phyloP scores from a whole-genome alignment of 2,329 filamentous ascomycete species.

The Thielaviopsis punctulata region DNA sequence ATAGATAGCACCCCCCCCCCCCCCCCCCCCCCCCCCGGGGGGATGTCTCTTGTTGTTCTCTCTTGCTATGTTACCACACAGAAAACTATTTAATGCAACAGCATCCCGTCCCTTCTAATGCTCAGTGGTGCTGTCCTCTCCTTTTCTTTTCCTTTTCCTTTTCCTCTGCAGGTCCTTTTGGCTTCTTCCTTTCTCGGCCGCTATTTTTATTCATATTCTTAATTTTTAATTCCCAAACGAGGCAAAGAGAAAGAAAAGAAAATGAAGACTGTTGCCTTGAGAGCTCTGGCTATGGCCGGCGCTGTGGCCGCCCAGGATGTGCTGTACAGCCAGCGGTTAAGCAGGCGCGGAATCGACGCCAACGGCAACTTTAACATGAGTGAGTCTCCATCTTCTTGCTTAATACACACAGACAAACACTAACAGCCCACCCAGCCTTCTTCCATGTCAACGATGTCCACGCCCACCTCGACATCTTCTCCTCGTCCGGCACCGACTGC shows the following conservation, averaged over 20 bases:
- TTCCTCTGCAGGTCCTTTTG: not conserved
- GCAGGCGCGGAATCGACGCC: conserved; percentile 31
- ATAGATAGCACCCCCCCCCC: too few species aligned
- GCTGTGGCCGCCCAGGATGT: conserved; percentile 26
- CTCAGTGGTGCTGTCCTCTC: not conserved
- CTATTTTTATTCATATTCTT: not conserved
- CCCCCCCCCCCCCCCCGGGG: too few species aligned
- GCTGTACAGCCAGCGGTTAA: conserved; percentile 30
- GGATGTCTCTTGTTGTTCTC: too few species aligned
- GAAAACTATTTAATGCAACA: too few species aligned
- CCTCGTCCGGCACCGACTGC: conserved; percentile 44
- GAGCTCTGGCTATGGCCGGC: conserved; percentile 15
- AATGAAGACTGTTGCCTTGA: conserved; percentile 8
- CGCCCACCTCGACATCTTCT: conserved; percentile 47
- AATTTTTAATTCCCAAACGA: not conserved
- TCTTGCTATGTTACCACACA: too few species aligned
- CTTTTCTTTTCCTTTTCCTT: not conserved
- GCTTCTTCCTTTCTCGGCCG: not conserved
- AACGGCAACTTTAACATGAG: conserved; percentile 37
- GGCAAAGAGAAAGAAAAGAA: not conserved
- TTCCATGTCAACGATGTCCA: conserved; percentile 57
- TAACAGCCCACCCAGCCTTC: conserved; percentile 27
- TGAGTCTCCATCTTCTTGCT: conserved; percentile 14
- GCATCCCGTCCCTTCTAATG: not conserved
- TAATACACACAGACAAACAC: not conserved